Percentiles rank a stretch among this genome's conserved stretches.
These are phyloP conservation scores for Pyrenochaeta sp. DNA, from an alignment of 2,329 filamentous ascomycete genomes.

Conservation along the genomic window DNA sequence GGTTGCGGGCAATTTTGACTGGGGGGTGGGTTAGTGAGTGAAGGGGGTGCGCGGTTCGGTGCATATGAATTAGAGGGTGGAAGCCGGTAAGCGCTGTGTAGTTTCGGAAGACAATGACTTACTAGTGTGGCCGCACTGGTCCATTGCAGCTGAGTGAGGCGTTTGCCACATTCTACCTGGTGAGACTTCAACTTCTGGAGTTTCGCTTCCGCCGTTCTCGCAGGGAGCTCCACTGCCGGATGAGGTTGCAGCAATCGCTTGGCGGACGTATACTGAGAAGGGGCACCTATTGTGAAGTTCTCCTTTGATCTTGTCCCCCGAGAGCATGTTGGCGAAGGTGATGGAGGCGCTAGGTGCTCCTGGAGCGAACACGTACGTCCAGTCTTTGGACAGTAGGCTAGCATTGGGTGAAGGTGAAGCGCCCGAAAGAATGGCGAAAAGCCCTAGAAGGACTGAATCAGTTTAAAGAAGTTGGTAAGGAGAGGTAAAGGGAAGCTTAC, in stretches of 20 bases:
- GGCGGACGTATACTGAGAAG: background rate
- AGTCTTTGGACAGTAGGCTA: constrained; percentile 4
- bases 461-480: background rate
- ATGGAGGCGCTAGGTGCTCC: constrained; percentile 2
- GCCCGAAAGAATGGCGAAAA: background rate
- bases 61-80: too few species aligned
- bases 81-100: too few species aligned
- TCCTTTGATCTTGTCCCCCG: background rate
- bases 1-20: constrained; percentile 10
- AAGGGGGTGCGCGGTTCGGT: too few species aligned
- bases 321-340: background rate
- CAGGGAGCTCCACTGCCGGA: background rate
- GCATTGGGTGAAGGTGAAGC: background rate
- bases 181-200: constrained; percentile 1
- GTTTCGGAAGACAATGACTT: background rate
- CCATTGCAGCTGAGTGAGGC: background rate
- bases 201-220: background rate
- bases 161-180: background rate
- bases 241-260: background rate
- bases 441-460: background rate
- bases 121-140: constrained; percentile 6
- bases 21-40: background rate
- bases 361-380: background rate
- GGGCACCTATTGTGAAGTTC: background rate
- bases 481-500: background rate